Evolutionary conservation across 192 early-diverging fungal species (phyloP).

Genomic region (Kappamyces sp.): DNA sequence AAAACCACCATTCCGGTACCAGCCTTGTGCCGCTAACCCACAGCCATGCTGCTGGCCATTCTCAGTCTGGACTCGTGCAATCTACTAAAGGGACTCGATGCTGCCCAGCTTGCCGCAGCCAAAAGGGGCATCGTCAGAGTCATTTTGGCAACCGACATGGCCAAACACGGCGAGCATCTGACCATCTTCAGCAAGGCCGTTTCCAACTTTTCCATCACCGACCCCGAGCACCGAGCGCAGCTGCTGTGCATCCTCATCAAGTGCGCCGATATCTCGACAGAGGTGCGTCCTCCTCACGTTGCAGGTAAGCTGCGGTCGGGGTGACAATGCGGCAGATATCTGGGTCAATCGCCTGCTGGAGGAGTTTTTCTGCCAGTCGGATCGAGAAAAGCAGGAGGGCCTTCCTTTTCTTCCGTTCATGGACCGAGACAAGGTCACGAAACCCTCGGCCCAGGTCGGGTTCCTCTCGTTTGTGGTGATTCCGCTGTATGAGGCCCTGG

Average conservation of each 20-base stretch:
- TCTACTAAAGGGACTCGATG: constrained; percentile 21
- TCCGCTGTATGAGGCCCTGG: constrained; percentile 42
- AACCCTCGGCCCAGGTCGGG: constrained; percentile 39
- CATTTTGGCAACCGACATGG: constrained; percentile 49
- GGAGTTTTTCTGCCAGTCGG: constrained; percentile 47
- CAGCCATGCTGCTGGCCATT: constrained; percentile 35
- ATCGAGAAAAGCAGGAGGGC: constrained; percentile 44
- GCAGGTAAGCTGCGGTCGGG: constrained; percentile 18
- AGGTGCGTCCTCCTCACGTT: constrained; percentile 29
- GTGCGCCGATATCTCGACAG: constrained; percentile 38
- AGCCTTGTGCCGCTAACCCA: neutral
- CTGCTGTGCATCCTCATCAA: constrained; percentile 31
- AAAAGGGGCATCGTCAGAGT: constrained; percentile 43
- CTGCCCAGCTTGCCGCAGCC: constrained; percentile 25
- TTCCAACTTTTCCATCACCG: constrained; percentile 33
- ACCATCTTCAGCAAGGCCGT: constrained; percentile 32
- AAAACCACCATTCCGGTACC: constrained; percentile 44
- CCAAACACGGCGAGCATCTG: constrained; percentile 43
- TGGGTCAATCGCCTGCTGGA: constrained; percentile 49
- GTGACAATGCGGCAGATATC: constrained; percentile 23
- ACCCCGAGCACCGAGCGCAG: constrained; percentile 28
- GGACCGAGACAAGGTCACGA: constrained; percentile 53
- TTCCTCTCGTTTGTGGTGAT: constrained; percentile 53
- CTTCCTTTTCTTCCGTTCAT: constrained; percentile 44
- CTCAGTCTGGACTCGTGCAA: constrained; percentile 24